Conservation (phyloP, 2,329 filamentous ascomycete species). For the Aspergillus spinulosporus region DNA sequence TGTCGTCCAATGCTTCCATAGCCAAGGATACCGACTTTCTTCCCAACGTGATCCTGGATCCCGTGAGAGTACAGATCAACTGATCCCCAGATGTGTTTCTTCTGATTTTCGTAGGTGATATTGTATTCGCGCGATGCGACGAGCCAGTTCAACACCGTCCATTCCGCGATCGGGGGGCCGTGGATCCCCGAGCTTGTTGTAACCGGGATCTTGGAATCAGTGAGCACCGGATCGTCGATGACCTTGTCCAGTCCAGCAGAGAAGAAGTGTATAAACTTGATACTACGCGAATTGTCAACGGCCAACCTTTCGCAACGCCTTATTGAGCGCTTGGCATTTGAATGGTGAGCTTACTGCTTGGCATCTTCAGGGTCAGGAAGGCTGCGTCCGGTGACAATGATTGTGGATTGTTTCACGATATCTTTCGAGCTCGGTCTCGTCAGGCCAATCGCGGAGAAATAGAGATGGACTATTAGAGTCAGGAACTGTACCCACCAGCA, state of each 20-base stretch:
- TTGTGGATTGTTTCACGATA: conserved; percentile 25
- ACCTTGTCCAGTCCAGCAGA: conserved; percentile 60
- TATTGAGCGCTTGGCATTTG: background rate
- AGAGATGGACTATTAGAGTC: too few species aligned
- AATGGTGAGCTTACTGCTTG: conserved; percentile 22
- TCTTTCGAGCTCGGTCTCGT: conserved; percentile 18
- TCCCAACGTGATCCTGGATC: conserved; percentile 57
- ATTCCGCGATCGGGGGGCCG: conserved; percentile 66
- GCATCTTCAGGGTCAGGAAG: conserved; percentile 32
- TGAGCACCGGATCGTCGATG: conserved; percentile 55
- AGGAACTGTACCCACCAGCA: conserved; percentile 21
- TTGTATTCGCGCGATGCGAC: conserved; percentile 58
- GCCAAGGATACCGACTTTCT: conserved; percentile 60
- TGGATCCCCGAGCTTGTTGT: conserved; percentile 59
- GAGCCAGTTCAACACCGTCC: conserved; percentile 64
- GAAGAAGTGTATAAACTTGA: conserved; percentile 57
- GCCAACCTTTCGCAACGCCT: background rate
- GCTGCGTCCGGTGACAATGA: conserved; percentile 29
- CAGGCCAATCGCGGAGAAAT: background rate
- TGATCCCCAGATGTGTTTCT: conserved; percentile 53
- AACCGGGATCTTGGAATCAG: conserved; percentile 53
- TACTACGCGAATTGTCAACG: conserved; percentile 21
- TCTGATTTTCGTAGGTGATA: conserved; percentile 57
- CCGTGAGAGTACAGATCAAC: conserved; percentile 23
- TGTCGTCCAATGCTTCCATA: conserved; percentile 65